Conservation (phyloP, 1,284 basidiomycete genomes). For the Leccinum variabile region DNA sequence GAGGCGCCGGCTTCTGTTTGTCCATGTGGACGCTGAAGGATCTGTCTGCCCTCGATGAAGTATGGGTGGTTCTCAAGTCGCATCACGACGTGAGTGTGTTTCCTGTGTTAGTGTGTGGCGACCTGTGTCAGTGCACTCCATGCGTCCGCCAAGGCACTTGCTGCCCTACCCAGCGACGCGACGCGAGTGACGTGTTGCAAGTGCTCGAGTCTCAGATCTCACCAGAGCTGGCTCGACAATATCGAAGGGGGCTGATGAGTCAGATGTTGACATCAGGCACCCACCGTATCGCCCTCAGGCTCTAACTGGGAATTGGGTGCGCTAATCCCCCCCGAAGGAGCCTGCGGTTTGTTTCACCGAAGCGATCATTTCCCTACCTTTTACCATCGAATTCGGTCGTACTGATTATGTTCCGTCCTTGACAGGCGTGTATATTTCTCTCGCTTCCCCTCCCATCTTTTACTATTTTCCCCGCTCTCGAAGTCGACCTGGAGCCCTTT, state of each 20-base stretch:
- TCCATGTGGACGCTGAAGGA: constrained; percentile 50
- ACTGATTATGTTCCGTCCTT: constrained; percentile 16
- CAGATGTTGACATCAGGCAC: constrained; percentile 29
- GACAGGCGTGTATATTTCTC: constrained; percentile 56
- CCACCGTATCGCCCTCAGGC: constrained; percentile 7
- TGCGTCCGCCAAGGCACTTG: constrained; percentile 1
- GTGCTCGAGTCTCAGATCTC: constrained; percentile 2
- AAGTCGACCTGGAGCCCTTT: constrained; percentile 59
- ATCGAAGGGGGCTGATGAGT: constrained; percentile 13
- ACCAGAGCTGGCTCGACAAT: constrained; percentile 1
- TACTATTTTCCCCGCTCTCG: constrained; percentile 53
- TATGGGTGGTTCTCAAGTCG: constrained; percentile 58
- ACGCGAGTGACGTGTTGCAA: constrained; percentile 5
- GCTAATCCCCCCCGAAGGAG: background rate
- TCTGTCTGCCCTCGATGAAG: constrained; percentile 33
- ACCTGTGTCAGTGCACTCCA: constrained; percentile 9
- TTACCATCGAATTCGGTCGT: constrained; percentile 17
- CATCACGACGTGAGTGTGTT: constrained; percentile 56
- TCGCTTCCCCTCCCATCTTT: constrained; percentile 48
- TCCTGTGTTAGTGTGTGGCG: constrained; percentile 4
- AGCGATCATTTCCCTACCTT: constrained; percentile 19
- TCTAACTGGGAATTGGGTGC: constrained; percentile 9
- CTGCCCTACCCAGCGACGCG: background rate
- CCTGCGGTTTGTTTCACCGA: constrained; percentile 10
- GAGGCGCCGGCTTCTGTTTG: constrained; percentile 23